Conservation (phyloP, 2,329 filamentous ascomycete genomes). For the Aspergillus melleus region DNA sequence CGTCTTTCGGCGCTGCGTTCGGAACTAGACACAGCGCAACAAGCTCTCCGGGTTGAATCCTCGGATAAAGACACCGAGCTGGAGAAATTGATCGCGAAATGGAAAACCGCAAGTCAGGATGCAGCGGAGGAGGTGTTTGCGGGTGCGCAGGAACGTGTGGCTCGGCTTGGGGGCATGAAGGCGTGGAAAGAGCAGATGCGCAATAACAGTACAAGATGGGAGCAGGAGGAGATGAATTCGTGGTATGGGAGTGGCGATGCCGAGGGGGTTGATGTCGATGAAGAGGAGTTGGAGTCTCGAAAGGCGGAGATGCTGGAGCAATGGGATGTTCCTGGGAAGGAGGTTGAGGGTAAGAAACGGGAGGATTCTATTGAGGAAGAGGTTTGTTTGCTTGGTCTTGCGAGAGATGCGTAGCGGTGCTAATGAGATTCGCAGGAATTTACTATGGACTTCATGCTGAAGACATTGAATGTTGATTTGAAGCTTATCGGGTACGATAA, state of each 20-base stretch:
- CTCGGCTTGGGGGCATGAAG: slow-evolving; percentile 62
- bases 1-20: slow-evolving; percentile 32
- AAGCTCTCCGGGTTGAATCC: slow-evolving; percentile 54
- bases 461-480: slow-evolving; percentile 63
- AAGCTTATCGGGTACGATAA: slow-evolving; percentile 64
- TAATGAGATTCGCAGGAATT: slow-evolving; percentile 52
- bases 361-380: slow-evolving; percentile 38
- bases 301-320: slow-evolving; percentile 42
- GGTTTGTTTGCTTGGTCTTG: slow-evolving; percentile 25
- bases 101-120: slow-evolving; percentile 60
- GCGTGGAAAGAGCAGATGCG: slow-evolving; percentile 55
- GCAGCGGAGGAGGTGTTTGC: slow-evolving; percentile 69
- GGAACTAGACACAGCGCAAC: slow-evolving; percentile 52
- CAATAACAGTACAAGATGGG: slow-evolving; percentile 45
- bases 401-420: neutral
- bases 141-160: slow-evolving; percentile 59
- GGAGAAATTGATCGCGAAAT: slow-evolving; percentile 57
- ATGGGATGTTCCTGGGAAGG: slow-evolving; percentile 35
- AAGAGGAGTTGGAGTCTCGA: slow-evolving; percentile 35
- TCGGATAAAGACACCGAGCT: slow-evolving; percentile 56
- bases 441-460: slow-evolving; percentile 70
- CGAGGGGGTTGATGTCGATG: slow-evolving; percentile 34
- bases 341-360: slow-evolving; percentile 29
- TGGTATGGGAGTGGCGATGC: slow-evolving; percentile 37
- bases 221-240: slow-evolving; percentile 36